phyloP scores from a whole-genome alignment of 257 asterid species.

The Striga asiatica region DNA sequence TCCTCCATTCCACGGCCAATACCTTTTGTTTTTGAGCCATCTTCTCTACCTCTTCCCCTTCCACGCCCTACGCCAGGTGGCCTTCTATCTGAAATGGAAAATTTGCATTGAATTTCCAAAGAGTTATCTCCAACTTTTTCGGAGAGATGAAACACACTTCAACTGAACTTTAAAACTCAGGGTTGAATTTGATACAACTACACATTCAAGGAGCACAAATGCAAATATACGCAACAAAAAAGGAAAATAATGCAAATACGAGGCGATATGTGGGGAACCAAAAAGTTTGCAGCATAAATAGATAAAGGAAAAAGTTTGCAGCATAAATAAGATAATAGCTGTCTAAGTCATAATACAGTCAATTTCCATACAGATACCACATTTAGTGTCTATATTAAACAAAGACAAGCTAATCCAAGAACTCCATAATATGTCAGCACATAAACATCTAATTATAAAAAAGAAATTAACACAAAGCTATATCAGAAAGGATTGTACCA shows the following conservation, averaged over 20 bases:
- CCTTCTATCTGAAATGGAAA: constrained; percentile 37
- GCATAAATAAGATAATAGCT: no score
- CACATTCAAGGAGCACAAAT: no score
- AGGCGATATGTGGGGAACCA: neutral
- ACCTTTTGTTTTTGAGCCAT: constrained; percentile 34
- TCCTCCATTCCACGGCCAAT: constrained; percentile 48
- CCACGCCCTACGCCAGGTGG: constrained; percentile 70
- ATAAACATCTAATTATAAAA: neutral
- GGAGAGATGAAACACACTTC: neutral
- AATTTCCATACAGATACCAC: neutral
- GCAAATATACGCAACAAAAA: no score
- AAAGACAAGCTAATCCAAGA: neutral
- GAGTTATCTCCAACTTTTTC: neutral
- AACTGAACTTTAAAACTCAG: neutral
- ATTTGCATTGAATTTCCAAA: neutral
- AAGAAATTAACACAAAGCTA: neutral
- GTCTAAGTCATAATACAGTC: no score
- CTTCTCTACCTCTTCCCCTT: constrained; percentile 58
- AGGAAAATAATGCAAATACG: no score
- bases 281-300: neutral
- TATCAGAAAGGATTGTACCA: constrained; percentile 22
- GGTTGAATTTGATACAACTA: neutral
- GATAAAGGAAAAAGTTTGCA: neutral
- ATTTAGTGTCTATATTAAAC: neutral
- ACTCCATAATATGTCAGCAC: neutral